A percentile compares a stretch with the other conserved stretches of the same genome.
Evolutionary conservation across 192 early-diverging fungal genomes (phyloP).

Genomic region (Rhizophagus sp.): DNA sequence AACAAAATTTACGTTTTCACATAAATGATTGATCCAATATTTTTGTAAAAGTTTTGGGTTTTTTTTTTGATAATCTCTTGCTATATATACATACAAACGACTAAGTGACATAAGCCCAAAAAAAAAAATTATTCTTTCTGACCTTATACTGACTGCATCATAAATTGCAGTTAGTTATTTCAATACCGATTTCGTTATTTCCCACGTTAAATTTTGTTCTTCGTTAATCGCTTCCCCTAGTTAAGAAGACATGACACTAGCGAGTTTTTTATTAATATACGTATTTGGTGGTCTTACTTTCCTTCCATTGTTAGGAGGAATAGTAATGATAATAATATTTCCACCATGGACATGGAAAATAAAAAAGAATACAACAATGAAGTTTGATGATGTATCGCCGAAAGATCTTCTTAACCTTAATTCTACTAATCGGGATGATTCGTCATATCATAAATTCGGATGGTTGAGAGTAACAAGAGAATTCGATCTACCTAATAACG

Average conservation of each 20-base stretch:
- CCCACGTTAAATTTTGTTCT: neutral
- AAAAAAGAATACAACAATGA: neutral
- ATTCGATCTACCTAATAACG: neutral
- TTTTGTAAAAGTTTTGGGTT: too few relatives aligned
- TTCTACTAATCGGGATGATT: neutral
- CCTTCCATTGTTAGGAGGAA: neutral
- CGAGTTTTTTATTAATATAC: conserved; percentile 5
- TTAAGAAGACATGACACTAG: neutral
- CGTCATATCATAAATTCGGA: conserved; percentile 11
- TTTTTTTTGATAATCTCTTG: too few relatives aligned
- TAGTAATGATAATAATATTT: neutral
- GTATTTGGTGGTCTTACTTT: conserved; percentile 4
- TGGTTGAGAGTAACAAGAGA: conserved; percentile 21
- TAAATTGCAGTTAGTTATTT: neutral
- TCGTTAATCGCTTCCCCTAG: neutral
- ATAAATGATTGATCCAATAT: too few relatives aligned
- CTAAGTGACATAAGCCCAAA: too few relatives aligned
- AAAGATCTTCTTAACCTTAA: neutral
- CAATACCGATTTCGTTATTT: neutral
- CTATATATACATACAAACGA: too few relatives aligned
- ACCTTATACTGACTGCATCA: too few relatives aligned
- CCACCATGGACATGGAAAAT: neutral
- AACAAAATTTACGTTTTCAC: too few relatives aligned
- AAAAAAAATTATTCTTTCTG: too few relatives aligned
- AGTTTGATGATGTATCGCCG: neutral